Evolutionary conservation across 805 yeast genomes (phyloP).

Genomic region (Clavispora carvajalis): DNA sequence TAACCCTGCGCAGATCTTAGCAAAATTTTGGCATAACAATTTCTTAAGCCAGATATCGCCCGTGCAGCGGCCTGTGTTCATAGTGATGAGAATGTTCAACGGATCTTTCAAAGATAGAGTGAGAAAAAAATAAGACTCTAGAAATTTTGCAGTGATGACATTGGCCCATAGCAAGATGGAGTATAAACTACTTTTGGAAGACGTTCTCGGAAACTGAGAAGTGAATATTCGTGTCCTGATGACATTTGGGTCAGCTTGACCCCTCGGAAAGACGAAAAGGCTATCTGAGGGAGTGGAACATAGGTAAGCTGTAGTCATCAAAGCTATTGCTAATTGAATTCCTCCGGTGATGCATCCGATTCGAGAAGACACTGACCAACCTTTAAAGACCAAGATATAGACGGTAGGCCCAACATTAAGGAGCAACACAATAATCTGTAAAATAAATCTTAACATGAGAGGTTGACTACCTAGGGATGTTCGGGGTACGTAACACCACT

Average conservation of each 20-base stretch:
- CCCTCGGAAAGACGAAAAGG: constrained; percentile 13
- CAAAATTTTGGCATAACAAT: constrained; percentile 24
- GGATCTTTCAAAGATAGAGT: constrained; percentile 34
- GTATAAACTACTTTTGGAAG: constrained; percentile 16
- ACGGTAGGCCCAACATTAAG: constrained; percentile 26
- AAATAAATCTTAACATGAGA: constrained; percentile 11
- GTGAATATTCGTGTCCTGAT: constrained; percentile 15
- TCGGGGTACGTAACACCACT: constrained; percentile 22
- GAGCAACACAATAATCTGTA: constrained; percentile 11
- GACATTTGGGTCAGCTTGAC: constrained; percentile 5
- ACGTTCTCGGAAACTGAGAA: constrained; percentile 21
- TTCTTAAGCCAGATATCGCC: constrained; percentile 24
- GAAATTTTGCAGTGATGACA: constrained; percentile 29
- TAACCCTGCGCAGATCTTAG: constrained; percentile 20
- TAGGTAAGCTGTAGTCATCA: constrained; percentile 24
- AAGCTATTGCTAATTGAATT: constrained; percentile 24
- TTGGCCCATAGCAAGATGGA: constrained; percentile 26
- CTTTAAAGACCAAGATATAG: constrained; percentile 23
- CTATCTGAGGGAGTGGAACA: constrained; percentile 22
- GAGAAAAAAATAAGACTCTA: constrained; percentile 32
- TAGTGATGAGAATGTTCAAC: constrained; percentile 21
- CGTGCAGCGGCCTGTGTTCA: constrained; percentile 23
- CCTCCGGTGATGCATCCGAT: constrained; percentile 20
- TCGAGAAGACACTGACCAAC: constrained; percentile 19
- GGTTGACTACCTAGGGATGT: constrained; percentile 19